Conservation (phyloP, 305 asterid species). For the Salvia sclarea region DNA sequence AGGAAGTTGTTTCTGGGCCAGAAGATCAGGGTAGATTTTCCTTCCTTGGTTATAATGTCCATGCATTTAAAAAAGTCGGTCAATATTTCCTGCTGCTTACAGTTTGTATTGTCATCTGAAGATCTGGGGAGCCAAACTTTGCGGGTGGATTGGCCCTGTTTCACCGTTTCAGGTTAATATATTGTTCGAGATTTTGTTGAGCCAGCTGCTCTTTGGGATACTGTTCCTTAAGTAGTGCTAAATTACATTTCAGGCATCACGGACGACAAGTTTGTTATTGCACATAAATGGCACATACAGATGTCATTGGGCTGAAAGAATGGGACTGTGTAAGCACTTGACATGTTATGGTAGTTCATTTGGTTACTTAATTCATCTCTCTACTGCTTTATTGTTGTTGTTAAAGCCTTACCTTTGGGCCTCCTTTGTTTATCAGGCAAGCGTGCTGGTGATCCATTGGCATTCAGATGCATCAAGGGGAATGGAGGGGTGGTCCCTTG, state of each 20-base stretch:
- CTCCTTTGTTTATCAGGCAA: conserved; percentile 55
- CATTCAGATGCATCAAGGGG: conserved; percentile 83
- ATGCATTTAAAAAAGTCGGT: conserved; percentile 34
- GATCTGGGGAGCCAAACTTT: conserved; percentile 93
- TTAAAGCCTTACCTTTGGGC: conserved; percentile 33
- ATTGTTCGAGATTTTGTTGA: conserved; percentile 17
- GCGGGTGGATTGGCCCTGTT: conserved; percentile 81
- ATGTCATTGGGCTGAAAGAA: conserved; percentile 94
- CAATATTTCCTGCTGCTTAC: conserved; percentile 51
- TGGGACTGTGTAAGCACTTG: conserved; percentile 79
- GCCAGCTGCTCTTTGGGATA: conserved; percentile 18
- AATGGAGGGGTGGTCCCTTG: conserved; percentile 84
- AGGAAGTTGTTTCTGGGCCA: conserved; percentile 89
- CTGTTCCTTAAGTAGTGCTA: conserved; percentile 26
- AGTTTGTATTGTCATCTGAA: conserved; percentile 65
- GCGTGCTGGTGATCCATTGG: conserved; percentile 62
- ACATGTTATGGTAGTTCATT: conserved; percentile 24
- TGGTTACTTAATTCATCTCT: conserved; percentile 15
- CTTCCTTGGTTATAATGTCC: conserved; percentile 31
- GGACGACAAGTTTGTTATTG: conserved; percentile 53
- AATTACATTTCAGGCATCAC: conserved; percentile 57
- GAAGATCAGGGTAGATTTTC: conserved; percentile 73
- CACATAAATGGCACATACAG: conserved; percentile 89
- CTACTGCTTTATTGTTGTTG: conserved; percentile 30
- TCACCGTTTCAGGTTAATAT: conserved; percentile 79